Evolutionary conservation across 2,329 filamentous ascomycete species (phyloP).

Genomic region (Botrytis byssoidea): DNA sequence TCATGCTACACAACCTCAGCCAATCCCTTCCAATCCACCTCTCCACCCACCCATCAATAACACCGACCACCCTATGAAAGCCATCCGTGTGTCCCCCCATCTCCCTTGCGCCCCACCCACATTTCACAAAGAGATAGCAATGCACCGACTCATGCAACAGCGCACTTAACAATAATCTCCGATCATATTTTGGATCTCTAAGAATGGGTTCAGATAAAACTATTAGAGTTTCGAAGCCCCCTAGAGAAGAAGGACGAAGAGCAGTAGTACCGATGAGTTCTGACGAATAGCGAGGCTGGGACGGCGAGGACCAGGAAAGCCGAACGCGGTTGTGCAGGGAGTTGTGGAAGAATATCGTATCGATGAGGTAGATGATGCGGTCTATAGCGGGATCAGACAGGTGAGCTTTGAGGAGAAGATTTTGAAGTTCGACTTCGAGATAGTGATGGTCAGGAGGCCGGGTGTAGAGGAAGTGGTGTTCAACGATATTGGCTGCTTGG

Average conservation of each 20-base stretch:
- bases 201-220: constrained; percentile 60
- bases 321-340: constrained; percentile 55
- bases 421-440: constrained; percentile 22
- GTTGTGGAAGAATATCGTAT: constrained; percentile 62
- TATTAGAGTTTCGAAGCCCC: constrained; percentile 62
- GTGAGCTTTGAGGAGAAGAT: constrained; percentile 5
- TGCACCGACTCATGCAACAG: constrained; percentile 68
- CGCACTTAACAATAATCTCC: constrained; percentile 60
- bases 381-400: constrained; percentile 26
- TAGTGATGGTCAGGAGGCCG: constrained; percentile 23
- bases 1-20: constrained; percentile 57
- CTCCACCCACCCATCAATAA: constrained; percentile 62
- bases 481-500: constrained; percentile 31
- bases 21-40: constrained; percentile 48
- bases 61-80: constrained; percentile 56
- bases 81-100: constrained; percentile 60
- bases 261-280: constrained; percentile 64
- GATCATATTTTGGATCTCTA: constrained; percentile 50
- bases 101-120: constrained; percentile 55
- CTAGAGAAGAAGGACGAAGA: constrained; percentile 44
- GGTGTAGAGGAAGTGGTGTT: constrained; percentile 26
- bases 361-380: constrained; percentile 59
- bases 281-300: constrained; percentile 50
- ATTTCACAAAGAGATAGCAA: constrained; percentile 63
- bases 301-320: constrained; percentile 57